Percentiles rank a stretch among this genome's conserved stretches.
Conservation (phyloP, 306 rosid species). For the Castanea crenata region DNA sequence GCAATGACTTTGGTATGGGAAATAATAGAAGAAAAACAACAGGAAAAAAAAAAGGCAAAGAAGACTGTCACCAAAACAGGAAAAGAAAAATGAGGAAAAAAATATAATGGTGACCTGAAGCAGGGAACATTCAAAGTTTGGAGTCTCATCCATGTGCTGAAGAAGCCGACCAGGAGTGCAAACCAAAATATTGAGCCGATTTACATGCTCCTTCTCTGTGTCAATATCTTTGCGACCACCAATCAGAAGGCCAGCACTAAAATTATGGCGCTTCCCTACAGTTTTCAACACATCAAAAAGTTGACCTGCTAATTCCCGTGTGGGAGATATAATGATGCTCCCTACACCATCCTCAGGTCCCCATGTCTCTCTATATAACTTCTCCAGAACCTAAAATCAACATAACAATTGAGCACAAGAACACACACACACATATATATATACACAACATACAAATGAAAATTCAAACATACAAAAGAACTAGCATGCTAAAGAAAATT, state of each 20-base stretch:
- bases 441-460: not conserved
- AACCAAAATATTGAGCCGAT: slow-evolving; percentile 73
- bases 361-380: slow-evolving; percentile 78
- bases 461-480: not conserved
- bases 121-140: slow-evolving; percentile 85
- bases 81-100: not conserved
- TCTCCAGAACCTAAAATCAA: slow-evolving; percentile 70
- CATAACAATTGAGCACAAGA: slow-evolving; percentile 16
- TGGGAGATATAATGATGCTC: slow-evolving; percentile 80
- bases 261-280: slow-evolving; percentile 68
- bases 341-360: slow-evolving; percentile 84
- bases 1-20: not conserved
- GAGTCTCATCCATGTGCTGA: slow-evolving; percentile 96
- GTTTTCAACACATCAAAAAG: slow-evolving; percentile 65
- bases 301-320: slow-evolving; percentile 85
- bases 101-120: slow-evolving; percentile 59
- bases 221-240: slow-evolving; percentile 84
- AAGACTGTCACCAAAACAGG: not conserved
- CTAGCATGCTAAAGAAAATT: not conserved
- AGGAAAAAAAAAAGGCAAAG: not conserved
- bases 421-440: not conserved
- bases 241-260: slow-evolving; percentile 94
- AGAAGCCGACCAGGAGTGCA: slow-evolving; percentile 94
- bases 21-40: not conserved
- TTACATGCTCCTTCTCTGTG: slow-evolving; percentile 67